Conservation (phyloP, 2,329 filamentous ascomycete genomes). For the Cyclaneusma minus region DNA sequence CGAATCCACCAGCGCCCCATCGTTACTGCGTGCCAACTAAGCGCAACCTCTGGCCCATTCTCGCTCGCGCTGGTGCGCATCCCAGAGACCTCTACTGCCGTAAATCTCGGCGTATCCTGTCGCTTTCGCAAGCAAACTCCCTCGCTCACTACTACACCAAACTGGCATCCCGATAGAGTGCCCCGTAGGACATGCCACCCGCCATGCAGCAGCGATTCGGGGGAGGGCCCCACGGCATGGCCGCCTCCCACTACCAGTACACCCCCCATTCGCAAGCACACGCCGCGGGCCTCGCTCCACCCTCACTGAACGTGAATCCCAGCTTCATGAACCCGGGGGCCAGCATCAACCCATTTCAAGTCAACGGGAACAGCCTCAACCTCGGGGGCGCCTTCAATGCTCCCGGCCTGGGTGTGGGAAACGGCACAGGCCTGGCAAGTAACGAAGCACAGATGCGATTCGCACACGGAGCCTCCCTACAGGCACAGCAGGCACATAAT, state of each 20-base stretch:
- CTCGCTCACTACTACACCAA: conserved; percentile 1
- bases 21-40: no score
- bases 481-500: conserved; percentile 42
- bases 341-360: conserved; percentile 51
- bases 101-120: no score
- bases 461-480: conserved; percentile 53
- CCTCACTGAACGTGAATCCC: conserved; percentile 49
- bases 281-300: conserved; percentile 32
- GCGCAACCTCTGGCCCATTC: no score
- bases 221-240: conserved; percentile 17
- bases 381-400: conserved; percentile 40
- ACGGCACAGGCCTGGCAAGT: conserved; percentile 60
- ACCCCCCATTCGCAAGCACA: conserved; percentile 28
- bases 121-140: no score
- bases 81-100: no score
- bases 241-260: conserved; percentile 27
- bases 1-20: conserved; percentile 1
- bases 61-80: no score
- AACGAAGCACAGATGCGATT: conserved; percentile 84
- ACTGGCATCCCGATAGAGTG: neutral
- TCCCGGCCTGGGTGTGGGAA: conserved; percentile 33
- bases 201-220: conserved; percentile 19
- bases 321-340: conserved; percentile 57
- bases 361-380: conserved; percentile 33
- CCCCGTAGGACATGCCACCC: conserved; percentile 21